Evolutionary conservation across 331 rosid genomes (phyloP).

Genomic region (Rhamnella rubrinervis): DNA sequence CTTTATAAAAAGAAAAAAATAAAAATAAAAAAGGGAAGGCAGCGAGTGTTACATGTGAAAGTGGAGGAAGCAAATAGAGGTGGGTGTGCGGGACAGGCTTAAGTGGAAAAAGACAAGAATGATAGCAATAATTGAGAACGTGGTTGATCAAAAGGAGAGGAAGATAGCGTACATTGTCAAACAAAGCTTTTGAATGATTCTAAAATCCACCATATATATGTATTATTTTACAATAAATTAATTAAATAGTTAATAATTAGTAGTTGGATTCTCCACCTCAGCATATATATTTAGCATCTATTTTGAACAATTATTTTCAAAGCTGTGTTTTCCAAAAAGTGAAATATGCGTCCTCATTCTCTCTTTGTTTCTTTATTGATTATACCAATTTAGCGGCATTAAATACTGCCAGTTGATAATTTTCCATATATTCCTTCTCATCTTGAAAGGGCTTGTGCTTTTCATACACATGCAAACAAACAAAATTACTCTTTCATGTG

Average conservation of each 20-base stretch:
- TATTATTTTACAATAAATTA: no score
- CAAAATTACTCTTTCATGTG: conserved; percentile 27
- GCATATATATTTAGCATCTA: neutral
- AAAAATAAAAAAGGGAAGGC: no score
- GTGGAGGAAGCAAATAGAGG: no score
- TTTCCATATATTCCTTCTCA: neutral
- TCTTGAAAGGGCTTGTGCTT: neutral
- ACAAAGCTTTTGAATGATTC: conserved; percentile 35
- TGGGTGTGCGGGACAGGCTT: neutral
- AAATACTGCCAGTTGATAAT: conserved; percentile 14
- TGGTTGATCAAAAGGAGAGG: conserved; percentile 15
- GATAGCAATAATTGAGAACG: conserved; percentile 44
- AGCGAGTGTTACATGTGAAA: no score
- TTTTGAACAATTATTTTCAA: neutral
- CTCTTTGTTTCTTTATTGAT: neutral
- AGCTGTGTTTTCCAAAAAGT: conserved; percentile 9
- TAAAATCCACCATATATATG: no score
- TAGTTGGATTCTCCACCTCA: conserved; percentile 14
- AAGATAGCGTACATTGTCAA: conserved; percentile 38
- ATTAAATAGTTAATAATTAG: no score
- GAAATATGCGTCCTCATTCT: conserved; percentile 4
- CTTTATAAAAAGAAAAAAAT: no score
- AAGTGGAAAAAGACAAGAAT: neutral
- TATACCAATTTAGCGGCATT: conserved; percentile 6
- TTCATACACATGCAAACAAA: conserved; percentile 9